A percentile compares a stretch with the other conserved stretches of the same genome.
These are phyloP conservation scores for Lignosus rhinocerotis DNA, from an alignment of 1,284 basidiomycete genomes.

Conservation along the genomic window DNA sequence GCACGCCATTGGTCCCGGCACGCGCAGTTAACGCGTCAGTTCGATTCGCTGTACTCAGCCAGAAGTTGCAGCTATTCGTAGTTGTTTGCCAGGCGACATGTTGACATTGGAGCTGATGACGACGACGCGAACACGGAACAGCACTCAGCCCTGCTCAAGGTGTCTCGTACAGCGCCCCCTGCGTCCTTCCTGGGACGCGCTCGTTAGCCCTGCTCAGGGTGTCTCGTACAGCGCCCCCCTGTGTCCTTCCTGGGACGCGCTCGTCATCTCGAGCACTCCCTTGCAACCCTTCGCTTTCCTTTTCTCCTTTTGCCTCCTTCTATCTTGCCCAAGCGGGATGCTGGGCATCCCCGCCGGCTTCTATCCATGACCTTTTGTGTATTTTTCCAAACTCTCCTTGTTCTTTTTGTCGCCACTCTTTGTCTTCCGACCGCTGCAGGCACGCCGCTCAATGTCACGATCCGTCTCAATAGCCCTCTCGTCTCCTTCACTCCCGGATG, in stretches of 20 bases:
- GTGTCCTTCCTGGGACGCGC: constrained; percentile 9
- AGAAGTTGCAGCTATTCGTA: background rate
- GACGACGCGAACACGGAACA: constrained; percentile 9
- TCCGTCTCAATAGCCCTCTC: constrained; percentile 18
- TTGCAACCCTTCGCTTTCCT: constrained; percentile 7
- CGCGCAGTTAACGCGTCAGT: background rate
- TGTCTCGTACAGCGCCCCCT: background rate
- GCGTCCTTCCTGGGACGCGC: too few species aligned
- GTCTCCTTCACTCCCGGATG: constrained; percentile 28
- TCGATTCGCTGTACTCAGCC: background rate
- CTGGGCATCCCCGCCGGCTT: constrained; percentile 26
- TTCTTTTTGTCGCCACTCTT: constrained; percentile 2
- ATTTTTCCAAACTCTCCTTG: constrained; percentile 3
- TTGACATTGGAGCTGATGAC: constrained; percentile 13
- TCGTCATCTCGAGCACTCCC: background rate
- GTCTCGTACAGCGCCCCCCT: background rate
- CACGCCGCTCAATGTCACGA: constrained; percentile 22
- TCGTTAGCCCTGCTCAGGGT: background rate
- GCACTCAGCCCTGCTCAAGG: background rate
- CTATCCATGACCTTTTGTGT: constrained; percentile 9
- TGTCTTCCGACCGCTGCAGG: constrained; percentile 17
- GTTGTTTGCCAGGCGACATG: background rate
- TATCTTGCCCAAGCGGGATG: constrained; percentile 23
- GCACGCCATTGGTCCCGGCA: background rate
- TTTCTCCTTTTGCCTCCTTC: constrained; percentile 1